A percentile compares a stretch with the other conserved stretches of the same genome.
These are phyloP conservation scores for Pseudocercospora fuligena DNA, from an alignment of 2,329 filamentous ascomycete species.

Conservation along the genomic window DNA sequence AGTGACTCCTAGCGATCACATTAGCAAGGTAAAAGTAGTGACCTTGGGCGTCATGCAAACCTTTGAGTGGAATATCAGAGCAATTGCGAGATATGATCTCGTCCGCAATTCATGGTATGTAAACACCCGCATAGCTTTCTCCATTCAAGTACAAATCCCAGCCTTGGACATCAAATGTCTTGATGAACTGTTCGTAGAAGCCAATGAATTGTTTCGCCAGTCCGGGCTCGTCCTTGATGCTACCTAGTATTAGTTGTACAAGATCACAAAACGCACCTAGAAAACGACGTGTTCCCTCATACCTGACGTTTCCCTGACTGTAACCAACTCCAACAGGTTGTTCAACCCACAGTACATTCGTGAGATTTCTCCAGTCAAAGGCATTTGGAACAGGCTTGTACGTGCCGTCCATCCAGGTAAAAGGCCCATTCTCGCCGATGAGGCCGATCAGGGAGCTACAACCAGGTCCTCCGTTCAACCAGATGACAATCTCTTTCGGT, in stretches of 20 bases:
- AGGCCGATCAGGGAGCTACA: slow-evolving; percentile 29
- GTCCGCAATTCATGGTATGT: slow-evolving; percentile 10
- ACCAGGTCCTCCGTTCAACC: slow-evolving; percentile 32
- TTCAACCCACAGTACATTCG: slow-evolving; percentile 73
- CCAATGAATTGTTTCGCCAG: slow-evolving; percentile 48
- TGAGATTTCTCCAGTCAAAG: slow-evolving; percentile 62
- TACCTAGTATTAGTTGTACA: not conserved
- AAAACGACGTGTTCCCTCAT: no score
- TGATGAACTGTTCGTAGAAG: slow-evolving; percentile 57
- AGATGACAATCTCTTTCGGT: slow-evolving; percentile 53
- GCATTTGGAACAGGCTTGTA: slow-evolving; percentile 48
- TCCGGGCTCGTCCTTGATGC: slow-evolving; percentile 45
- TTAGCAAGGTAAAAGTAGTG: no score
- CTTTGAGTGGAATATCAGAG: slow-evolving; percentile 12
- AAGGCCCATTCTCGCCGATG: slow-evolving; percentile 29
- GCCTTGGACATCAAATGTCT: slow-evolving; percentile 54
- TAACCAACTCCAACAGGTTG: slow-evolving; percentile 56
- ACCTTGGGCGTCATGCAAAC: no score
- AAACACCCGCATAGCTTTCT: slow-evolving; percentile 17
- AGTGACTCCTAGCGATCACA: not conserved
- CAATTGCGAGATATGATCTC: slow-evolving; percentile 8
- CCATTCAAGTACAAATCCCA: slow-evolving; percentile 51
- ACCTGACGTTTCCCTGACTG: slow-evolving; percentile 42
- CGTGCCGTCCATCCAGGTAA: slow-evolving; percentile 43
- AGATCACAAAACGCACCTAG: no score